Percentiles rank a stretch among this genome's conserved stretches.
phyloP scores from a whole-genome alignment of 768 basidiomycete genomes.

The Rhizopogon rudus region DNA sequence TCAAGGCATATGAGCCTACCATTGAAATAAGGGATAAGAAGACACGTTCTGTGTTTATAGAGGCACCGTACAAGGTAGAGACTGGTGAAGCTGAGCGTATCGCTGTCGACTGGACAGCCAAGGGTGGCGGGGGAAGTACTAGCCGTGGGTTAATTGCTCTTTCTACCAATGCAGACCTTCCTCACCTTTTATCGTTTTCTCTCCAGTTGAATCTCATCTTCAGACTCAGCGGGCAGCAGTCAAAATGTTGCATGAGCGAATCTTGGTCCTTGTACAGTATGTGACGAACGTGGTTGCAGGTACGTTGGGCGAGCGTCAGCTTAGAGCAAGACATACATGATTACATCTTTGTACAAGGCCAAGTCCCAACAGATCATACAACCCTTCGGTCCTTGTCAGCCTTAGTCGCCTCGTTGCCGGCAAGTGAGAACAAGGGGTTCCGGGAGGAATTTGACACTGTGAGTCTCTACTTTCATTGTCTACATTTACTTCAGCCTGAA shows the following conservation, averaged over 20 bases:
- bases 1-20: constrained; percentile 91
- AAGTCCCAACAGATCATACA: constrained; percentile 71
- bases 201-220: constrained; percentile 81
- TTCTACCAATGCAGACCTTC: not conserved
- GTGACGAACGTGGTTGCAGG: constrained; percentile 73
- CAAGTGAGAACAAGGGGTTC: constrained; percentile 79
- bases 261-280: constrained; percentile 83
- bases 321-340: not conserved
- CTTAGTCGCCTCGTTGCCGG: constrained; percentile 82
- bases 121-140: constrained; percentile 77
- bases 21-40: constrained; percentile 79
- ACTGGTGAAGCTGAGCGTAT: constrained; percentile 99
- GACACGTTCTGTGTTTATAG: constrained; percentile 76
- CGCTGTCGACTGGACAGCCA: constrained; percentile 93
- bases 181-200: not conserved
- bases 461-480: constrained; percentile 13
- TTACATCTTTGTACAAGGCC: constrained; percentile 38
- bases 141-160: constrained; percentile 50
- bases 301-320: constrained; percentile 24
- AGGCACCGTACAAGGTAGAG: constrained; percentile 84
- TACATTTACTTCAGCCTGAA: not conserved
- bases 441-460: constrained; percentile 88
- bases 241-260: constrained; percentile 93
- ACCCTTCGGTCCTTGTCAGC: constrained; percentile 82
- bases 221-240: constrained; percentile 92